phyloP scores from a whole-genome alignment of 495 filamentous ascomycete species.

The Hyaloscypha bicolor region DNA sequence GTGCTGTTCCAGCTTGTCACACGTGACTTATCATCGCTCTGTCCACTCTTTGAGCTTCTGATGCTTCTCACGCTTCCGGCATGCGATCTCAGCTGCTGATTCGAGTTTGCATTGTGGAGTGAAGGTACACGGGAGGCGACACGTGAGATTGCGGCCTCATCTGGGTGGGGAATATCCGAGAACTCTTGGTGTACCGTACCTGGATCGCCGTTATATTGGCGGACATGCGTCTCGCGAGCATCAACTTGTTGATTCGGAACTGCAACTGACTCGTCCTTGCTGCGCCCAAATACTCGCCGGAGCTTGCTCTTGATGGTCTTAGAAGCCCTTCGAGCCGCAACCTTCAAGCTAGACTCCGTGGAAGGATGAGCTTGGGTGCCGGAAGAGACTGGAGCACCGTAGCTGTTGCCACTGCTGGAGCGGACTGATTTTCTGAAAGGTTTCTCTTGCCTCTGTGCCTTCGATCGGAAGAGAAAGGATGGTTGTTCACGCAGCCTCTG shows the following conservation, averaged over 20 bases:
- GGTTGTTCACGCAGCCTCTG: conserved; percentile 42
- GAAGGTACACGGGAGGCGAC: conserved; percentile 46
- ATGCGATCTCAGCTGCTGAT: conserved; percentile 44
- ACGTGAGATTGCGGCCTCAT: conserved; percentile 31
- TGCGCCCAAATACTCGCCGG: conserved; percentile 51
- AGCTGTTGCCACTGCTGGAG: conserved; percentile 43
- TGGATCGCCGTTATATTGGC: conserved; percentile 33
- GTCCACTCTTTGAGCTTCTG: conserved; percentile 48
- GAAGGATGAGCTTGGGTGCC: conserved; percentile 17
- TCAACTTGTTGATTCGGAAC: conserved; percentile 55
- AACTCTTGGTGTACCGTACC: conserved; percentile 30
- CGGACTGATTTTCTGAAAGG: conserved; percentile 64
- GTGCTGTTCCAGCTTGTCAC: conserved; percentile 80
- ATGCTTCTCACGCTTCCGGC: conserved; percentile 55
- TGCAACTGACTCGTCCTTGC: conserved; percentile 40
- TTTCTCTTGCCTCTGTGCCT: conserved; percentile 49
- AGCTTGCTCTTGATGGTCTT: conserved; percentile 62
- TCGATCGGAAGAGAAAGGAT: conserved; percentile 50
- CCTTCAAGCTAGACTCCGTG: conserved; percentile 45
- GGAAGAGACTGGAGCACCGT: conserved; percentile 35
- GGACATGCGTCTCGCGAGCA: conserved; percentile 48
- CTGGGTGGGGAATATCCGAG: conserved; percentile 31
- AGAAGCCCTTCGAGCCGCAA: conserved; percentile 61
- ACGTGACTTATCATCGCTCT: conserved; percentile 55
- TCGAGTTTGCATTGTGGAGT: conserved; percentile 40